Base-by-base conservation (phyloP, 2,329 filamentous ascomycete genomes). In the Paracamarosporium sp. region DNA sequence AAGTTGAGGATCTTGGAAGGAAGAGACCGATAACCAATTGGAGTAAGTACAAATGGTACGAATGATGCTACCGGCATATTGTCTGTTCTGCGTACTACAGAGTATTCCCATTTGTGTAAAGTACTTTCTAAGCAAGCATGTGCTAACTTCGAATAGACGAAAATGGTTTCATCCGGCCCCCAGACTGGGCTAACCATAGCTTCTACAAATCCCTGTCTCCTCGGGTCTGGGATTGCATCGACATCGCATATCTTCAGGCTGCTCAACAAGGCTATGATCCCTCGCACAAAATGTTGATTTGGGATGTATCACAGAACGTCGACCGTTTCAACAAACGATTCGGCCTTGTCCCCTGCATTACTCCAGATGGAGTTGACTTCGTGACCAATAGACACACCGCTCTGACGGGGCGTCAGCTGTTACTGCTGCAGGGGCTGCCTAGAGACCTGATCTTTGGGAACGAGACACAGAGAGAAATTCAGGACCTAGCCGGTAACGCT, bases 261-360 rank as follows among this genome's bases (percentile, higher is more conserved):
- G 73, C 83, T 1, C 45, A 55, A 5, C 81, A 80, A 25, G 45
- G 30, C 0, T 85, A 82, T 57, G 90, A 93, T 66, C 81, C 84
- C 38, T 77, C 80, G 13, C 86, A 78, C 69, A 88, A 88, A 68
- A 81, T 81, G 77, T 50, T 56, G 6, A 61, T 74, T 2, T 82
- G 87, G 62, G 88, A 94, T 57, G 76, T 91, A 0, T 90, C 88
- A 5, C 91, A 93, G 67, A 93, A 92, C 51, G 81, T 92, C 8
- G 88, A 92, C 66, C 81, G 89, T 13, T 81, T 82, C 11, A 74
- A 73, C 1, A 81, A 85, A 50, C 72, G 72, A 0, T 74, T 83
- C 38, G 90, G 90, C 0, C 80, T 90, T 5, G 78, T 85, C 2
- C 83, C 85, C 0, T 93, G 91, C 67, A 79, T 93, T 9, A 92